These are phyloP conservation scores for Talaromyces sp. DNA, from an alignment of 2,329 filamentous ascomycete genomes.

Conservation along the genomic window DNA sequence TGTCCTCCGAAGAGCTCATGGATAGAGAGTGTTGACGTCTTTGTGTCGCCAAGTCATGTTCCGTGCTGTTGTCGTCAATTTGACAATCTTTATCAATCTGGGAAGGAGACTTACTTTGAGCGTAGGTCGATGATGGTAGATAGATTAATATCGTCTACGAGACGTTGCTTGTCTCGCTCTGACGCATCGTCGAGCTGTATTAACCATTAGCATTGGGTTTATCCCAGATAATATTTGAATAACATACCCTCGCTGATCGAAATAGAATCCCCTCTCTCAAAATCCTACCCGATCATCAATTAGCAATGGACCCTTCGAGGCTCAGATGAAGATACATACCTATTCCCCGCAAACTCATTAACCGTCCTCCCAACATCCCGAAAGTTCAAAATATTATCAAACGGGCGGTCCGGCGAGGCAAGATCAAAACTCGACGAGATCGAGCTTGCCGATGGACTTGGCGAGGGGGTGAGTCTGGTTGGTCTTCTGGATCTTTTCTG, in stretches of 20 bases:
- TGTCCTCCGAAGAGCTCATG: conserved; percentile 22
- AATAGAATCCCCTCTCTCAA: conserved; percentile 64
- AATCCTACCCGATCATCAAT: conserved; percentile 28
- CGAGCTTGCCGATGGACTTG: conserved; percentile 21
- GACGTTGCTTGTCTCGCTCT: conserved; percentile 56
- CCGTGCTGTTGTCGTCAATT: conserved; percentile 53
- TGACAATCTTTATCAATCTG: conserved; percentile 22
- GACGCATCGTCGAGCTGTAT: conserved; percentile 65
- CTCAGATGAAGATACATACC: conserved; percentile 40
- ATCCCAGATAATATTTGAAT: neutral
- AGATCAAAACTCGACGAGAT: conserved; percentile 33
- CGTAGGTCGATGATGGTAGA: conserved; percentile 75
- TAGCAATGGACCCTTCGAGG: neutral
- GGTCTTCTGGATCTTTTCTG: neutral
- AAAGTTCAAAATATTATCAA: conserved; percentile 68
- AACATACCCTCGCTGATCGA: conserved; percentile 60
- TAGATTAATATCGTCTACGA: conserved; percentile 61
- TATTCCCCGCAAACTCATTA: conserved; percentile 57
- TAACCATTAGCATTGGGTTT: neutral
- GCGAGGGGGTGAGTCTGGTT: neutral
- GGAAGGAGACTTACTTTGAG: conserved; percentile 56
- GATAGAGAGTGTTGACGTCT: conserved; percentile 51
- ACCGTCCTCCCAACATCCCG: conserved; percentile 69
- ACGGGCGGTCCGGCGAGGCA: conserved; percentile 33
- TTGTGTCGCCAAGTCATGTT: conserved; percentile 65